phyloP scores from a whole-genome alignment of 352 stramenopile species.

The Globisporangium radiosum region DNA sequence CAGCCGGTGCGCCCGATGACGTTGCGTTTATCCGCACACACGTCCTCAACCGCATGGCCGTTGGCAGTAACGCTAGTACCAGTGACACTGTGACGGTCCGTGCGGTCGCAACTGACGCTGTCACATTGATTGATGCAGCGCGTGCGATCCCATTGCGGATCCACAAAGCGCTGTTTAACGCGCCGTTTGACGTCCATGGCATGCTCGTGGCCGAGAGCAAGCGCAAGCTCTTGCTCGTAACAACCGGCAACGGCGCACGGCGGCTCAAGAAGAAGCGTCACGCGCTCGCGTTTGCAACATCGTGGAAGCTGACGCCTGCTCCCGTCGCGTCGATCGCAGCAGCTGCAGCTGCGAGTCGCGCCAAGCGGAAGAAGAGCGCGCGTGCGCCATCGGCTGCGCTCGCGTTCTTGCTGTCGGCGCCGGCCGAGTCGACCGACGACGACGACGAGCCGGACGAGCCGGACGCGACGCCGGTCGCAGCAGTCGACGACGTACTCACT shows the following conservation, averaged over 20 bases:
- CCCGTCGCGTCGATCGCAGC: constrained; percentile 20
- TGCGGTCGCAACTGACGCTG: constrained; percentile 21
- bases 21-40: constrained; percentile 62
- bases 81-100: constrained; percentile 12
- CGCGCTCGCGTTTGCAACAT: constrained; percentile 63
- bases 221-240: constrained; percentile 76
- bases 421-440: constrained; percentile 65
- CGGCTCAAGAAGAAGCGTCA: constrained; percentile 87
- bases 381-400: constrained; percentile 54
- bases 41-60: constrained; percentile 43
- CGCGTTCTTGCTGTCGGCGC: constrained; percentile 72
- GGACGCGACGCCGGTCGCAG: constrained; percentile 60
- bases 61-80: constrained; percentile 10
- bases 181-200: constrained; percentile 60
- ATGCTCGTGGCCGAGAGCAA: constrained; percentile 76
- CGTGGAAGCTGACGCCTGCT: constrained; percentile 43
- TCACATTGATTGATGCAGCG: constrained; percentile 31
- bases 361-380: constrained; percentile 79
- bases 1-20: constrained; percentile 37
- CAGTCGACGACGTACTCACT: constrained; percentile 44
- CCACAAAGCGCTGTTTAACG: constrained; percentile 84
- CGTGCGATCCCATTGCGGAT: constrained; percentile 69
- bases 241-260: constrained; percentile 48
- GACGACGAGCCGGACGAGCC: constrained; percentile 34
- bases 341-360: constrained; percentile 37